A percentile compares a stretch with the other conserved stretches of the same genome.
These are phyloP conservation scores for Ziziphus jujuba DNA, from an alignment of 306 rosid species.

Conservation along the genomic window DNA sequence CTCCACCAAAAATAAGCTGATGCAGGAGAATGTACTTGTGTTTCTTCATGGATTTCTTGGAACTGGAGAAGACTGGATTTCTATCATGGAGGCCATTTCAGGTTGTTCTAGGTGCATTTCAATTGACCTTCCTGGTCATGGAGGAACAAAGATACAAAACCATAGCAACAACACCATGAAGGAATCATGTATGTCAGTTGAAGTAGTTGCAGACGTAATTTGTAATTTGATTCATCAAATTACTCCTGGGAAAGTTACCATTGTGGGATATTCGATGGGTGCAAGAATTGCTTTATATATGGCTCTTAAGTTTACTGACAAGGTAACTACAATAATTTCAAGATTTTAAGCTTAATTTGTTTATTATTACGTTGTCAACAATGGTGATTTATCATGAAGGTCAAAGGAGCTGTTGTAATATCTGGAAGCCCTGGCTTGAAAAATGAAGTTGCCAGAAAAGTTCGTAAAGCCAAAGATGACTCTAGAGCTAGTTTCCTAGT, in stretches of 20 bases:
- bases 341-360: constrained; percentile 13
- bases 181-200: constrained; percentile 54
- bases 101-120: constrained; percentile 83
- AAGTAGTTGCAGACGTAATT: constrained; percentile 55
- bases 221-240: constrained; percentile 46
- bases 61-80: constrained; percentile 83
- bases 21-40: constrained; percentile 69
- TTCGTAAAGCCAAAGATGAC: constrained; percentile 80
- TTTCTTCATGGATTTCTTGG: constrained; percentile 99
- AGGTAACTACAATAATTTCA: constrained; percentile 43
- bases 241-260: constrained; percentile 61
- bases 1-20: constrained; percentile 29
- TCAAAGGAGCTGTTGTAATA: constrained; percentile 70
- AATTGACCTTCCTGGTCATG: constrained; percentile 91
- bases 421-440: constrained; percentile 92
- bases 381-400: constrained; percentile 46
- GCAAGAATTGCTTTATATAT: constrained; percentile 81
- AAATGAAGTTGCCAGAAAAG: constrained; percentile 61
- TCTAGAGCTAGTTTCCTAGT: constrained; percentile 59
- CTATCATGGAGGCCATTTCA: constrained; percentile 77
- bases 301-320: constrained; percentile 66
- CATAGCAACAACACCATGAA: constrained; percentile 28
- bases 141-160: constrained; percentile 51
- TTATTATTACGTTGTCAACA: constrained; percentile 13
- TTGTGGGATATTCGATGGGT: constrained; percentile 94